Conservation (phyloP, 2,329 filamentous ascomycete species). For the Ascochyta pisi region DNA sequence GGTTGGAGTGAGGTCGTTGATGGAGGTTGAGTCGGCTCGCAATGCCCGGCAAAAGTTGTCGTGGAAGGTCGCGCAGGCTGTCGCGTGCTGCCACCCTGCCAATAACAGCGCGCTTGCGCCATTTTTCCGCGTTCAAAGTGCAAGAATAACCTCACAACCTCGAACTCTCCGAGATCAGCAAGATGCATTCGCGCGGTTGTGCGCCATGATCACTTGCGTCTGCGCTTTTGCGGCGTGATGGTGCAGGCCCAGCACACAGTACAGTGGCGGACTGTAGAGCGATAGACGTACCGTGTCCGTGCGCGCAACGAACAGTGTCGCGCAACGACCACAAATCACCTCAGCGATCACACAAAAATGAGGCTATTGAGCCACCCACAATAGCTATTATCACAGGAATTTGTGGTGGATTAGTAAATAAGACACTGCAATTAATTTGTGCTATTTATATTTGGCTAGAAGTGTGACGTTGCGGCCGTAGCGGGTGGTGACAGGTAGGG, state of each 20-base stretch:
- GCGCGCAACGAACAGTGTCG: too few relatives aligned
- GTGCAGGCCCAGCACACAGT: neutral
- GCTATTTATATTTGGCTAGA: too few relatives aligned
- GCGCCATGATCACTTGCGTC: neutral
- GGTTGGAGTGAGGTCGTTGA: neutral
- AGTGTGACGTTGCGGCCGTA: too few relatives aligned
- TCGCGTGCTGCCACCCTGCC: conserved; percentile 13
- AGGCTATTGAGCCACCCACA: too few relatives aligned
- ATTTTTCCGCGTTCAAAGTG: conserved; percentile 12
- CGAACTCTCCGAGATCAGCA: conserved; percentile 2
- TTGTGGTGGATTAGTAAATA: too few relatives aligned
- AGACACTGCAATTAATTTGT: too few relatives aligned
- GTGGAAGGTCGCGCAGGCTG: conserved; percentile 8
- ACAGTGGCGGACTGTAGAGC: neutral
- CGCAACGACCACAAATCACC: too few relatives aligned
- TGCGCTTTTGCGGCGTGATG: neutral
- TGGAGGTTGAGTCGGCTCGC: conserved; percentile 1
- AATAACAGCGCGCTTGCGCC: conserved; percentile 15
- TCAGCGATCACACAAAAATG: too few relatives aligned
- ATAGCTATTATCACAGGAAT: too few relatives aligned
- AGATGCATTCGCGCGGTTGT: conserved; percentile 5
- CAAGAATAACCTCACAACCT: conserved; percentile 16
- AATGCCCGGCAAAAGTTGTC: conserved; percentile 17
- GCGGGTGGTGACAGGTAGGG: too few relatives aligned
- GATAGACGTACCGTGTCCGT: too few relatives aligned